phyloP scores from a whole-genome alignment of 2,329 filamentous ascomycete species.

The Arthrobotrys sphaeroides region DNA sequence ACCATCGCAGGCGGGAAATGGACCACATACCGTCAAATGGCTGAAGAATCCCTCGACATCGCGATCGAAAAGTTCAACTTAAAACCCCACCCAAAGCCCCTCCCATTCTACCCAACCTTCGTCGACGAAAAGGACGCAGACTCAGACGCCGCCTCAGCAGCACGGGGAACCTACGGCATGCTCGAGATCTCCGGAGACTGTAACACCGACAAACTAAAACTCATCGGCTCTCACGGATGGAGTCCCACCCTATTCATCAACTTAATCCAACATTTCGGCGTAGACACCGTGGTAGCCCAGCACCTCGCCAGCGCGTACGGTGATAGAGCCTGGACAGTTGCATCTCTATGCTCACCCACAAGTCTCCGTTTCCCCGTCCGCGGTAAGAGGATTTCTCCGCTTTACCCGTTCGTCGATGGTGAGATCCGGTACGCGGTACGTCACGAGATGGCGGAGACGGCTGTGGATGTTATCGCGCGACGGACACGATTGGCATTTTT shows the following conservation, averaged over 20 bases:
- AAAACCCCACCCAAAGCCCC: slow-evolving; percentile 66
- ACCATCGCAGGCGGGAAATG: slow-evolving; percentile 91
- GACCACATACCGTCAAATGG: slow-evolving; percentile 94
- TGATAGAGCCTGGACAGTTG: slow-evolving; percentile 90
- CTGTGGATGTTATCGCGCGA: slow-evolving; percentile 85
- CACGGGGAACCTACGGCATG: slow-evolving; percentile 53
- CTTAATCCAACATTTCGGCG: slow-evolving; percentile 88
- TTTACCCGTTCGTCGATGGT: slow-evolving; percentile 92
- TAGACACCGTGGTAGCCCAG: slow-evolving; percentile 91
- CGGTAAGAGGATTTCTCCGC: slow-evolving; percentile 77
- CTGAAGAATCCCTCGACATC: slow-evolving; percentile 85
- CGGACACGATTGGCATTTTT: slow-evolving; percentile 87
- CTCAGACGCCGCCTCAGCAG: slow-evolving; percentile 45
- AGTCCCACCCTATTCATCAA: slow-evolving; percentile 94
- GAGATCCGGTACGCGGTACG: slow-evolving; percentile 88
- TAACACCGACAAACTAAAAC: slow-evolving; percentile 82
- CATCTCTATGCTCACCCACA: slow-evolving; percentile 79
- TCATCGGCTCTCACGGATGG: slow-evolving; percentile 86
- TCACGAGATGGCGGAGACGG: slow-evolving; percentile 91
- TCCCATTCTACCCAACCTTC: slow-evolving; percentile 51
- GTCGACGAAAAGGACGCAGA: slow-evolving; percentile 36
- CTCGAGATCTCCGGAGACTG: slow-evolving; percentile 72
- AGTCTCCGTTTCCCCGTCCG: slow-evolving; percentile 82
- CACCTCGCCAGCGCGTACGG: slow-evolving; percentile 89
- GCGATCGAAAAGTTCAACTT: slow-evolving; percentile 76